Conservation (phyloP, 345 rosid genomes). For the Combretum micranthum region DNA sequence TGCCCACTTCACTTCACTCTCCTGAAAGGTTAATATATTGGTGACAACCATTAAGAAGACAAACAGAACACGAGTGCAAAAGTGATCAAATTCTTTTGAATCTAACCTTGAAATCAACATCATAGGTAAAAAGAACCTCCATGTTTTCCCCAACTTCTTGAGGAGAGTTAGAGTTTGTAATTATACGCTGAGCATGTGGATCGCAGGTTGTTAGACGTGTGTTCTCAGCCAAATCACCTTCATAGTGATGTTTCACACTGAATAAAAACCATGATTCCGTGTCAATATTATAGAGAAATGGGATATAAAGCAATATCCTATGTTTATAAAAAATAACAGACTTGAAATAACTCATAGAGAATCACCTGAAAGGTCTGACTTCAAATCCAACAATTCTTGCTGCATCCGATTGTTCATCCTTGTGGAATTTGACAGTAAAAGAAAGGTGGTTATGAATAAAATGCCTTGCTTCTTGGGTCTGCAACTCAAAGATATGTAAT, state of each 20-base stretch:
- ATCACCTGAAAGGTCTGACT: conserved; percentile 82
- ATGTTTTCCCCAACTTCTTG: conserved; percentile 74
- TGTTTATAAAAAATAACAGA: not conserved
- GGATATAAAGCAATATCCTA: not conserved
- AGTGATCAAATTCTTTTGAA: not conserved
- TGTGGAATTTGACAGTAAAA: conserved; percentile 69
- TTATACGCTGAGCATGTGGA: conserved; percentile 71
- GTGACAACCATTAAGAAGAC: not conserved
- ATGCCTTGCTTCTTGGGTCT: conserved; percentile 77
- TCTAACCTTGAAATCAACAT: conserved; percentile 70
- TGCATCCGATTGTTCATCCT: conserved; percentile 47
- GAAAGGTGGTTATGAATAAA: conserved; percentile 79
- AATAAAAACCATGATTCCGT: conserved; percentile 1
- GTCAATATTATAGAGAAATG: too few relatives aligned
- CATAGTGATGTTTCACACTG: conserved; percentile 73
- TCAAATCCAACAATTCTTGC: conserved; percentile 92
- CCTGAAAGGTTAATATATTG: conserved; percentile 30
- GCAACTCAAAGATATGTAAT: conserved; percentile 13
- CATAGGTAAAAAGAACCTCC: conserved; percentile 78
- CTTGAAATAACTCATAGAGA: not conserved
- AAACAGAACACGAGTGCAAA: not conserved
- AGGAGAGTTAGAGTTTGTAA: conserved; percentile 77
- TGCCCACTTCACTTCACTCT: conserved; percentile 91
- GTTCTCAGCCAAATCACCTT: conserved; percentile 68
- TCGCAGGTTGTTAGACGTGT: conserved; percentile 68